Conservation (phyloP, 768 basidiomycete genomes). For the Melanogaster broomeanus region DNA sequence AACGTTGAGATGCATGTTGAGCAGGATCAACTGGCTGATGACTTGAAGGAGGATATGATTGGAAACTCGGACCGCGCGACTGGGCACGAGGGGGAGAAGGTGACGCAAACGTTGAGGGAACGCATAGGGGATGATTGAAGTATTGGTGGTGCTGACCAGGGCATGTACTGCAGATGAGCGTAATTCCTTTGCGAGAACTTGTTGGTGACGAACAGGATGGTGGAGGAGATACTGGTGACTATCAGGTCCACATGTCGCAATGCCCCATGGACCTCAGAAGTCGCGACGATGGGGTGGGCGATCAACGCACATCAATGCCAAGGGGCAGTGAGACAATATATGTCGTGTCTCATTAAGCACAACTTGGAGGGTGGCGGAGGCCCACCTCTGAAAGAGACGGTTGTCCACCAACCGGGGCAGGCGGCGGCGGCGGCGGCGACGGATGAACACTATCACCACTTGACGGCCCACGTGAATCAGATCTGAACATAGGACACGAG, state of each 20-base stretch:
- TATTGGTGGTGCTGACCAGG: conserved; percentile 58
- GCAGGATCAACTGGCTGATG: conserved; percentile 55
- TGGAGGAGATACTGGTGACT: conserved; percentile 64
- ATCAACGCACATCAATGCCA: conserved; percentile 79
- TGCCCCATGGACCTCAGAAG: conserved; percentile 51
- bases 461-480: conserved; percentile 64
- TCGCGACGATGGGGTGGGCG: conserved; percentile 57
- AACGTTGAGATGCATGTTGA: conserved; percentile 56
- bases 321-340: conserved; percentile 60
- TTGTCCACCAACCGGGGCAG: conserved; percentile 47
- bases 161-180: conserved; percentile 39
- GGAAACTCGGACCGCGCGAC: conserved; percentile 51
- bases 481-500: conserved; percentile 53
- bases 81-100: conserved; percentile 56
- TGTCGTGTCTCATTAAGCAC: conserved; percentile 75
- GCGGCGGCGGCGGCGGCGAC: conserved; percentile 68
- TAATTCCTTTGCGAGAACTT: conserved; percentile 52
- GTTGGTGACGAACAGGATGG: conserved; percentile 65
- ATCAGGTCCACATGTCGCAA: conserved; percentile 48
- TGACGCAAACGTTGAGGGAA: conserved; percentile 59
- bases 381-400: conserved; percentile 74
- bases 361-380: conserved; percentile 83
- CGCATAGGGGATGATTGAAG: conserved; percentile 52
- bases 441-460: conserved; percentile 43
- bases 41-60: conserved; percentile 45